A percentile compares a stretch with the other conserved stretches of the same genome.
Evolutionary conservation across 495 filamentous ascomycete genomes (phyloP).

Genomic region (Diplogelasinospora grovesii): DNA sequence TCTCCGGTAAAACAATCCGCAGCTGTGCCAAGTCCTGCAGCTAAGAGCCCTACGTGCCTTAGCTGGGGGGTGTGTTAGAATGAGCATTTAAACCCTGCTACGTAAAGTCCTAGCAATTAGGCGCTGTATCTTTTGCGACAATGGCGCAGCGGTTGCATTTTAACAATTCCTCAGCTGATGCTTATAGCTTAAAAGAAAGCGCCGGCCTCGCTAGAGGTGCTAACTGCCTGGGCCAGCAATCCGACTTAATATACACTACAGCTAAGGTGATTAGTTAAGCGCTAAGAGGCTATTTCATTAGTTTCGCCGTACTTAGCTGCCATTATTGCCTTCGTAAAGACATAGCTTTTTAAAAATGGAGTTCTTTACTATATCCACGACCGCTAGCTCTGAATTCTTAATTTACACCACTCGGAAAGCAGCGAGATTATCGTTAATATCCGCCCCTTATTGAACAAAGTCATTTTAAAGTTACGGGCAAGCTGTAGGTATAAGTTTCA

Average conservation of each 20-base stretch:
- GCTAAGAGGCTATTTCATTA: constrained; percentile 54
- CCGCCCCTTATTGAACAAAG: constrained; percentile 33
- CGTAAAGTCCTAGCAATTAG: no score
- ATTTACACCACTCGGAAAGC: constrained; percentile 47
- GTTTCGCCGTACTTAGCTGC: constrained; percentile 57
- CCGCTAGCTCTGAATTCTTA: constrained; percentile 54
- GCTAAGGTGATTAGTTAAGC: constrained; percentile 52
- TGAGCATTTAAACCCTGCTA: no score
- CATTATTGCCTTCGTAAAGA: constrained; percentile 51
- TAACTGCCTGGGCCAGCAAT: constrained; percentile 39
- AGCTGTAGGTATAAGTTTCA: constrained; percentile 43
- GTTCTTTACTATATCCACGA: constrained; percentile 53
- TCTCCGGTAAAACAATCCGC: no score
- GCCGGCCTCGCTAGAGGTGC: constrained; percentile 52
- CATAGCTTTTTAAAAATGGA: constrained; percentile 58
- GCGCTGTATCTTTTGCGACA: no score
- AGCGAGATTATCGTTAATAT: constrained; percentile 56
- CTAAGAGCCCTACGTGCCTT: no score
- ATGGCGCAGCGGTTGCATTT: no score
- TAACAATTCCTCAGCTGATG: constrained; percentile 13
- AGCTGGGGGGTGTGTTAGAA: no score
- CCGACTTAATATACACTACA: constrained; percentile 51
- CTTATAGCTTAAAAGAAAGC: constrained; percentile 43
- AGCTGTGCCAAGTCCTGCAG: no score
- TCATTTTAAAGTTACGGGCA: constrained; percentile 20